Evolutionary conservation across 371 early-diverging fungal species (phyloP).

Genomic region (Mucor piriformis): DNA sequence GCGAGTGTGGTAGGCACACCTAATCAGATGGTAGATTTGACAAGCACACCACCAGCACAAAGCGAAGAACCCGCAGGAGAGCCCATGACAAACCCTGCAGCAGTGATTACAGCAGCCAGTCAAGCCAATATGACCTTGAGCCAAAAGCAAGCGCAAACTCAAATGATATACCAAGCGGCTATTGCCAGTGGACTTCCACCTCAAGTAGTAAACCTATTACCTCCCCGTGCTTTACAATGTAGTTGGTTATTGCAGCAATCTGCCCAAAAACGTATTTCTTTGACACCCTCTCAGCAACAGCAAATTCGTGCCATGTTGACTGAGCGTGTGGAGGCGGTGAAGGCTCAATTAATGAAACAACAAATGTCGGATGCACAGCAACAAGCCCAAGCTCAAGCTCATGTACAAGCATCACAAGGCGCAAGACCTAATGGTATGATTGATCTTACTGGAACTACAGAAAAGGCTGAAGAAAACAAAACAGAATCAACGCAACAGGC

Average conservation of each 20-base stretch:
- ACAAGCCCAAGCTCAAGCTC: conserved; percentile 1
- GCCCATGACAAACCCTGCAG: conserved; percentile 1
- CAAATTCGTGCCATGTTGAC: conserved; percentile 38
- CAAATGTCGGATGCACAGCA: conserved; percentile 1
- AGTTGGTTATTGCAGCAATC: conserved; percentile 44
- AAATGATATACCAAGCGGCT: conserved; percentile 45
- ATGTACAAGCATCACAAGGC: conserved; percentile 1
- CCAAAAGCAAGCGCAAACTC: conserved; percentile 29
- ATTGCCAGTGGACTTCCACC: conserved; percentile 40
- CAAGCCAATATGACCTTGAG: conserved; percentile 22
- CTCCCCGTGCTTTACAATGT: conserved; percentile 42
- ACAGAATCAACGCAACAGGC: conserved; percentile 15
- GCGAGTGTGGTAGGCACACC: conserved; percentile 8
- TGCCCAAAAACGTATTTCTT: conserved; percentile 30
- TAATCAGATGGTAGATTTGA: conserved; percentile 8
- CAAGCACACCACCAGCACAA: background rate
- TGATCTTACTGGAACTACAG: conserved; percentile 9
- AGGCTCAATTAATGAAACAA: conserved; percentile 15
- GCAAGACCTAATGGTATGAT: background rate
- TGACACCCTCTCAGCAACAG: conserved; percentile 32
- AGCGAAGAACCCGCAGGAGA: background rate
- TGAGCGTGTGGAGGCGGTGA: conserved; percentile 34
- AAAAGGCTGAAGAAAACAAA: background rate
- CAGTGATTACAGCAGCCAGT: conserved; percentile 1
- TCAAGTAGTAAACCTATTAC: conserved; percentile 37